phyloP scores from a whole-genome alignment of 148 eudicot genomes.

The Silene conica region DNA sequence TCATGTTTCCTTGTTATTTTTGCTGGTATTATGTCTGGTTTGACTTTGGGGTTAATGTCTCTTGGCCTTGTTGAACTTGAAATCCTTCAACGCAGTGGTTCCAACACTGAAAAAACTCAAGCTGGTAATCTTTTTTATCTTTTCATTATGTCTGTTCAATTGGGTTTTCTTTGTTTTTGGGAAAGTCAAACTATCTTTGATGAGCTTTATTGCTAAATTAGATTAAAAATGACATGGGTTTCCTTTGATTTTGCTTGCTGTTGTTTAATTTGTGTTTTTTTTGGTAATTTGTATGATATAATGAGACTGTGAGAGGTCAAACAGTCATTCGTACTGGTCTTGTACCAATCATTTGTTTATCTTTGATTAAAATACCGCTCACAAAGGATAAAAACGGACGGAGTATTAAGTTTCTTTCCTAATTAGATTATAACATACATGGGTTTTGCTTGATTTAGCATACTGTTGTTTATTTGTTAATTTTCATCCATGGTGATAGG shows the following conservation, averaged over 20 bases:
- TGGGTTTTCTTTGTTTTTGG: background rate
- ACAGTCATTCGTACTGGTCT: too few relatives aligned
- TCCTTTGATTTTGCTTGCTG: background rate
- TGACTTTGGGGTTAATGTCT: constrained; percentile 87
- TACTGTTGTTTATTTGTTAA: background rate
- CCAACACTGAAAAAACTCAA: constrained; percentile 65
- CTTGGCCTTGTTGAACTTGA: constrained; percentile 90
- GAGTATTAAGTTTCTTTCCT: background rate
- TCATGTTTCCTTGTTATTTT: constrained; percentile 68
- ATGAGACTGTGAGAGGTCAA: too few relatives aligned
- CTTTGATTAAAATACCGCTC: background rate
- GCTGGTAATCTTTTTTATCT: constrained; percentile 43
- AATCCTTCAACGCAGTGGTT: constrained; percentile 81
- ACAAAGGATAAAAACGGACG: too few relatives aligned
- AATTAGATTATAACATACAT: background rate
- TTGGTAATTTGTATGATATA: background rate
- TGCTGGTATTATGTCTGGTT: constrained; percentile 95
- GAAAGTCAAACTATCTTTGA: background rate
- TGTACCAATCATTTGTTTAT: too few relatives aligned
- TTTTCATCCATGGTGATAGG: too few relatives aligned
- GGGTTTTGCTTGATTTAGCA: constrained; percentile 9
- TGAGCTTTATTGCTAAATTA: background rate
- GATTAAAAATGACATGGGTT: background rate
- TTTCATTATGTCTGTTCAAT: too few relatives aligned
- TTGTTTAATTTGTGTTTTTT: constrained; percentile 10